Percentiles rank a stretch among this genome's conserved stretches.
Conservation (phyloP, 345 rosid species). For the Brassica cretica region DNA sequence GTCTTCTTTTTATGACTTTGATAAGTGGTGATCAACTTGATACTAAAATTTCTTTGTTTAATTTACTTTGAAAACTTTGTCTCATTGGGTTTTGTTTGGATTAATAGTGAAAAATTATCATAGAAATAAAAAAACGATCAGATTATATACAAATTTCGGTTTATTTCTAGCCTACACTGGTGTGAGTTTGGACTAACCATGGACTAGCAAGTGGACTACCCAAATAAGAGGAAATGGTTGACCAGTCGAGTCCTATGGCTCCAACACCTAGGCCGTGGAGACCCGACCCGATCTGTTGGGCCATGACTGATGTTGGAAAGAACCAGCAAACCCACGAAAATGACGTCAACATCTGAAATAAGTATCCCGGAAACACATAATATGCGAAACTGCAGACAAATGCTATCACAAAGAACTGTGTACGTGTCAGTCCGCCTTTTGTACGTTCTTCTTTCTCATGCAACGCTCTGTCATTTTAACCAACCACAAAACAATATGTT, state of each 20-base stretch:
- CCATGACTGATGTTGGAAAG: slow-evolving; percentile 66
- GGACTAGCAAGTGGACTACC: slow-evolving; percentile 99
- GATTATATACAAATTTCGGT: not conserved
- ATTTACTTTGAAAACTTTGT: not conserved
- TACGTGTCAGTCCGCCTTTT: slow-evolving; percentile 74
- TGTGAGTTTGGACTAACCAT: slow-evolving; percentile 47
- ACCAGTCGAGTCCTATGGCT: slow-evolving; percentile 84
- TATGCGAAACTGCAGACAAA: slow-evolving; percentile 85
- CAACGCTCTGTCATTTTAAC: slow-evolving; percentile 56
- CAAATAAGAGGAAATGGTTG: slow-evolving; percentile 88
- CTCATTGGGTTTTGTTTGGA: not conserved
- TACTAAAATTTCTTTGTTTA: not conserved
- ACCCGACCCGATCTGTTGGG: slow-evolving; percentile 94
- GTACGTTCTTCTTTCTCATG: slow-evolving; percentile 84
- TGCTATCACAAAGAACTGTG: slow-evolving; percentile 81
- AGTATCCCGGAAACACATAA: slow-evolving; percentile 88
- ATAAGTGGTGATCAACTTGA: not conserved
- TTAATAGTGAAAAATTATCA: not conserved
- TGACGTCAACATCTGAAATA: slow-evolving; percentile 80
- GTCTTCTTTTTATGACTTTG: not conserved
- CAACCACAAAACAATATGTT: not conserved
- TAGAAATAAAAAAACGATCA: not conserved
- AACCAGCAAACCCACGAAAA: slow-evolving; percentile 96
- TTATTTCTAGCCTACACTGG: not conserved
- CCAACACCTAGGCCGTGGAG: slow-evolving; percentile 85